Percentiles rank a stretch among this genome's conserved stretches.
These are phyloP conservation scores for Pseudonectria foliicola DNA, from an alignment of 2,329 filamentous ascomycete genomes.

Conservation along the genomic window DNA sequence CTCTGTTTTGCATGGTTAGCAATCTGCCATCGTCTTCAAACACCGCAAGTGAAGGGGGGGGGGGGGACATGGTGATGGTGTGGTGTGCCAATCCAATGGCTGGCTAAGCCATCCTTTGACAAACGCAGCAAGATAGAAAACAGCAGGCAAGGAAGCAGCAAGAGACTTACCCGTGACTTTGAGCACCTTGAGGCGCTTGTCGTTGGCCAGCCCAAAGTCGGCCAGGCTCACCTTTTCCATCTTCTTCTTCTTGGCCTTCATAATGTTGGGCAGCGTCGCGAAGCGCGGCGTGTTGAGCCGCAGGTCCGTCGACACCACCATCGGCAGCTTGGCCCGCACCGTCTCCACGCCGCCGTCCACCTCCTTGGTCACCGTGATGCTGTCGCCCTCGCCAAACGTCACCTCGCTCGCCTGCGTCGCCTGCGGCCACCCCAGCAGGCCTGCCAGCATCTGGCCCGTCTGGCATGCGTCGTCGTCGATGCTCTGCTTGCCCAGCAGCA, in stretches of 20 bases:
- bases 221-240: conserved; percentile 82
- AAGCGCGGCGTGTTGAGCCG: conserved; percentile 92
- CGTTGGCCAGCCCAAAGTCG: conserved; percentile 72
- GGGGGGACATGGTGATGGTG: no score
- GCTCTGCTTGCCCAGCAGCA: conserved; percentile 93
- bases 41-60: no score
- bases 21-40: no score
- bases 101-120: no score
- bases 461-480: conserved; percentile 95
- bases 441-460: conserved; percentile 97
- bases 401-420: conserved; percentile 89
- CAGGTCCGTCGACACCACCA: conserved; percentile 93
- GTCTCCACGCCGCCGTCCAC: conserved; percentile 96
- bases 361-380: conserved; percentile 75
- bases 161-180: conserved; percentile 69
- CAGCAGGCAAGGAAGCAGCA: neutral
- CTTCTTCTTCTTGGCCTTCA: conserved; percentile 99
- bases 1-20: conserved; percentile 44
- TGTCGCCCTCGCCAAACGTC: conserved; percentile 62
- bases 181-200: conserved; percentile 75
- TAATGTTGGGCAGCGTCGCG: conserved; percentile 93
- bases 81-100: no score
- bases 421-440: conserved; percentile 85
- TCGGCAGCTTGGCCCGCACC: conserved; percentile 73
- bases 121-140: neutral